phyloP scores from a whole-genome alignment of 2,329 filamentous ascomycete species.

The Arthrinium puccinioides region DNA sequence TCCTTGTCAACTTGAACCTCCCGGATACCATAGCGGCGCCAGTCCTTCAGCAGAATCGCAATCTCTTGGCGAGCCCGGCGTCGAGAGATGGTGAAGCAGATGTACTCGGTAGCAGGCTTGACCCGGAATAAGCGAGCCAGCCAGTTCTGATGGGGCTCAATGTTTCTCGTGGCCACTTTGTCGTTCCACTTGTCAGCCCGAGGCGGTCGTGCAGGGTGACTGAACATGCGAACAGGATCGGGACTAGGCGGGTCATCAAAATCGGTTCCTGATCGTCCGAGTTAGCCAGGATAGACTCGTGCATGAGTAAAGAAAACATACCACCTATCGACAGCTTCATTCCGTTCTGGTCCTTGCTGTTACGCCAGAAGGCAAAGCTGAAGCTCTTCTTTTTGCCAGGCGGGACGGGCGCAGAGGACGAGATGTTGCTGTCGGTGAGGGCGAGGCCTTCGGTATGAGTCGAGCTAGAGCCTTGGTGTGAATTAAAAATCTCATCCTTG shows the following conservation, averaged over 20 bases:
- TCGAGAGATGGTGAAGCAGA: slow-evolving; percentile 70
- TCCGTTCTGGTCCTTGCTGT: slow-evolving; percentile 29
- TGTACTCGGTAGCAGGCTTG: slow-evolving; percentile 68
- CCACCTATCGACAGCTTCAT: slow-evolving; percentile 35
- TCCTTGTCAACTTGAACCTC: slow-evolving; percentile 74
- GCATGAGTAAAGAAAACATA: slow-evolving; percentile 18
- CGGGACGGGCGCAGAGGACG: slow-evolving; percentile 7
- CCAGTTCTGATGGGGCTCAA: slow-evolving; percentile 73
- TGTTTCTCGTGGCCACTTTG: slow-evolving; percentile 35
- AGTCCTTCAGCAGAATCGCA: slow-evolving; percentile 66
- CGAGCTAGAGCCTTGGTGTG: slow-evolving; percentile 7
- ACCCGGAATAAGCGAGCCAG: slow-evolving; percentile 82
- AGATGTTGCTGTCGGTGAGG: slow-evolving; percentile 14
- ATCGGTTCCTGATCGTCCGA: slow-evolving; percentile 20
- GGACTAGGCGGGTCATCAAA: slow-evolving; percentile 20
- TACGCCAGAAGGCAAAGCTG: slow-evolving; percentile 49
- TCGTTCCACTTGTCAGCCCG: slow-evolving; percentile 15
- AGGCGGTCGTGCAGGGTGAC: slow-evolving; percentile 8
- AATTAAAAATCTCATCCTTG: slow-evolving; percentile 13
- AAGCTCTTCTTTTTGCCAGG: slow-evolving; percentile 41
- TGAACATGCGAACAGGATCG: slow-evolving; percentile 14
- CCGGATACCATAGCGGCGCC: slow-evolving; percentile 74
- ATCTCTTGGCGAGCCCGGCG: slow-evolving; percentile 72
- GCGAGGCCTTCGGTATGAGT: slow-evolving; percentile 11
- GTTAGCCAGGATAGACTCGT: slow-evolving; percentile 9